Percentiles rank a stretch among this genome's conserved stretches.
These are phyloP conservation scores for Sungouiella thailandica DNA, from an alignment of 805 yeast genomes.

Conservation along the genomic window DNA sequence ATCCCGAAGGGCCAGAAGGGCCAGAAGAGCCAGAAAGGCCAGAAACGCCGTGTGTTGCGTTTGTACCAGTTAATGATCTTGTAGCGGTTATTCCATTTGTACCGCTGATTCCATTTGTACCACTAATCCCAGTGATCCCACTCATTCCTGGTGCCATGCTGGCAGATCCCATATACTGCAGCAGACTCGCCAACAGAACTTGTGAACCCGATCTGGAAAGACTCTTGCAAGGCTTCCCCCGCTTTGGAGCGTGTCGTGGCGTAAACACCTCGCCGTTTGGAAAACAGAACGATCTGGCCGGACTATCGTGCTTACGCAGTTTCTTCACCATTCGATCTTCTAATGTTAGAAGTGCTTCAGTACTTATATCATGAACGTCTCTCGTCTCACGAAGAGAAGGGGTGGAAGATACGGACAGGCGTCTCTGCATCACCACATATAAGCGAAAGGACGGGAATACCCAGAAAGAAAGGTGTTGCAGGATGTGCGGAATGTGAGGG, in stretches of 20 bases:
- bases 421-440: slow-evolving; percentile 2
- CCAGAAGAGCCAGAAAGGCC: too few relatives aligned
- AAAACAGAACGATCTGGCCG: slow-evolving; percentile 32
- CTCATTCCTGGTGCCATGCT: too few relatives aligned
- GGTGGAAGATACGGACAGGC: slow-evolving; percentile 2
- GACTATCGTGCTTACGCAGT: slow-evolving; percentile 23
- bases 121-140: too few relatives aligned
- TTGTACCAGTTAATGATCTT: too few relatives aligned
- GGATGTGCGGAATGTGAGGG: neutral
- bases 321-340: slow-evolving; percentile 38
- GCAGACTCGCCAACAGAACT: too few relatives aligned
- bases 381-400: slow-evolving; percentile 1
- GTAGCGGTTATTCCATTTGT: too few relatives aligned
- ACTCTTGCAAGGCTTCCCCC: slow-evolving; percentile 42
- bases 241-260: slow-evolving; percentile 37
- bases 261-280: slow-evolving; percentile 53
- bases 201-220: too few relatives aligned
- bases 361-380: slow-evolving; percentile 20
- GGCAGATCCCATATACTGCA: too few relatives aligned
- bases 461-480: neutral
- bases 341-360: slow-evolving; percentile 33
- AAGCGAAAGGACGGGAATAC: slow-evolving; percentile 1
- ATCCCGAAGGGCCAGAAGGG: too few relatives aligned
- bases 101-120: too few relatives aligned
- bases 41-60: too few relatives aligned